Evolutionary conservation across 1,284 basidiomycete species (phyloP).

Genomic region (Spongiforma sp.): DNA sequence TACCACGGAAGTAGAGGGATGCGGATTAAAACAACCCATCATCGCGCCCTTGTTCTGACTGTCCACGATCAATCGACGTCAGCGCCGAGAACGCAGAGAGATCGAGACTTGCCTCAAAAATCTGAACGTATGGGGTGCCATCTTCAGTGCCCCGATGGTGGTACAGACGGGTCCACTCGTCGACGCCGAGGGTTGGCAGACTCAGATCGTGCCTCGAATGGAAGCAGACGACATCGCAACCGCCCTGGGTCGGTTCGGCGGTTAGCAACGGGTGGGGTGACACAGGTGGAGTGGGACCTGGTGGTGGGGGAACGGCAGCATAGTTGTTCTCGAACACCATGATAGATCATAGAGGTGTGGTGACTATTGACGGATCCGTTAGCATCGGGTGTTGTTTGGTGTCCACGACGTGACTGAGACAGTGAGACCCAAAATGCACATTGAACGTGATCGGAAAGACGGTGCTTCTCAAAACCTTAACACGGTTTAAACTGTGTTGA

Average conservation of each 20-base stretch:
- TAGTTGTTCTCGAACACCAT: slow-evolving; percentile 88
- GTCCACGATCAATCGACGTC: slow-evolving; percentile 1
- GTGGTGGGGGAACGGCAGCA: slow-evolving; percentile 76
- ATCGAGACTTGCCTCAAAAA: slow-evolving; percentile 78
- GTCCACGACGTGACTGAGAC: too few species aligned
- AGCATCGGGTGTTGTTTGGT: slow-evolving; percentile 86
- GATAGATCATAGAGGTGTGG: slow-evolving; percentile 75
- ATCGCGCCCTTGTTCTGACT: slow-evolving; percentile 90
- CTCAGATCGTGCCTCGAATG: slow-evolving; percentile 93
- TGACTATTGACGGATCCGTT: slow-evolving; percentile 74
- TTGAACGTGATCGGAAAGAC: too few species aligned
- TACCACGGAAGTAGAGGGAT: slow-evolving; percentile 81
- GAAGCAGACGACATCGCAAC: slow-evolving; percentile 91
- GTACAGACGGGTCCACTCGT: slow-evolving; percentile 81
- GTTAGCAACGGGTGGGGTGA: slow-evolving; percentile 69
- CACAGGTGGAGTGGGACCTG: slow-evolving; percentile 51
- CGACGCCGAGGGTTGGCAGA: slow-evolving; percentile 70
- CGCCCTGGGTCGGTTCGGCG: slow-evolving; percentile 77
- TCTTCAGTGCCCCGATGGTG: slow-evolving; percentile 61
- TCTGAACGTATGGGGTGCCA: slow-evolving; percentile 84
- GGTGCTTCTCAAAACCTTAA: too few species aligned
- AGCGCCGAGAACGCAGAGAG: background rate
- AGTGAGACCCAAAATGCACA: too few species aligned
- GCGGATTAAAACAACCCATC: slow-evolving; percentile 97
- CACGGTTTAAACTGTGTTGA: too few species aligned